Evolutionary conservation across 2,329 filamentous ascomycete genomes (phyloP).

Genomic region (Xylariaceae sp.): DNA sequence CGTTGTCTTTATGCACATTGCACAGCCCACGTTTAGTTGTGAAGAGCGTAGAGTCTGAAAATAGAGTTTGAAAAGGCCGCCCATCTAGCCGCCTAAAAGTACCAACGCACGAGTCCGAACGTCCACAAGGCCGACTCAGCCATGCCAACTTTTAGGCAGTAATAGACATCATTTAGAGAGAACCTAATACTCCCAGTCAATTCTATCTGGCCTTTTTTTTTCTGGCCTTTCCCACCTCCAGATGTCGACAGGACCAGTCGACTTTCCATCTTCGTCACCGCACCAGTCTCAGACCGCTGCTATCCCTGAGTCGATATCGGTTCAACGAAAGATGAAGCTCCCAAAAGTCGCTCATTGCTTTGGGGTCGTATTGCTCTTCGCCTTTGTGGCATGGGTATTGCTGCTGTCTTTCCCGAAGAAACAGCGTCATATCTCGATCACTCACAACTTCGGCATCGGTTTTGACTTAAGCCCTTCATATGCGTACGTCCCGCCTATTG

Average conservation of each 20-base stretch:
- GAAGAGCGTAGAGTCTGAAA: too few relatives aligned
- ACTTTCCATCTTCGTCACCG: not conserved
- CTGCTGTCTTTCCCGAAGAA: slow-evolving; percentile 13
- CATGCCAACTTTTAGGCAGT: not conserved
- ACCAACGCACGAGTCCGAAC: too few relatives aligned
- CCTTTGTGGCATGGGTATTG: slow-evolving; percentile 8
- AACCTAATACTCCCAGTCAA: not conserved
- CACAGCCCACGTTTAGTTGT: too few relatives aligned
- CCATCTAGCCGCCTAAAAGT: too few relatives aligned
- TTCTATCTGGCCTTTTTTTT: not conserved
- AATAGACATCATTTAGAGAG: not conserved
- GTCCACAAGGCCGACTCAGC: too few relatives aligned
- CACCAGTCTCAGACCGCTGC: not conserved
- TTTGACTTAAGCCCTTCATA: slow-evolving; percentile 28
- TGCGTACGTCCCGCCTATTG: slow-evolving; percentile 16
- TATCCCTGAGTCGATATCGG: not conserved
- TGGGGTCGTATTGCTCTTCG: slow-evolving; percentile 14
- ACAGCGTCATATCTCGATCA: slow-evolving; percentile 17
- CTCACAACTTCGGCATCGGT: slow-evolving; percentile 26
- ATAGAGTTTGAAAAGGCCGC: too few relatives aligned
- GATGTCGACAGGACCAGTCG: not conserved
- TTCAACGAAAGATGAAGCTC: slow-evolving; percentile 6
- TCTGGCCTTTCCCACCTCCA: not conserved
- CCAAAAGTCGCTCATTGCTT: slow-evolving; percentile 11
- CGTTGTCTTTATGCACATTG: too few relatives aligned